These are phyloP conservation scores for Talaromyces rugulosus DNA, from an alignment of 2,329 filamentous ascomycete species.

Conservation along the genomic window DNA sequence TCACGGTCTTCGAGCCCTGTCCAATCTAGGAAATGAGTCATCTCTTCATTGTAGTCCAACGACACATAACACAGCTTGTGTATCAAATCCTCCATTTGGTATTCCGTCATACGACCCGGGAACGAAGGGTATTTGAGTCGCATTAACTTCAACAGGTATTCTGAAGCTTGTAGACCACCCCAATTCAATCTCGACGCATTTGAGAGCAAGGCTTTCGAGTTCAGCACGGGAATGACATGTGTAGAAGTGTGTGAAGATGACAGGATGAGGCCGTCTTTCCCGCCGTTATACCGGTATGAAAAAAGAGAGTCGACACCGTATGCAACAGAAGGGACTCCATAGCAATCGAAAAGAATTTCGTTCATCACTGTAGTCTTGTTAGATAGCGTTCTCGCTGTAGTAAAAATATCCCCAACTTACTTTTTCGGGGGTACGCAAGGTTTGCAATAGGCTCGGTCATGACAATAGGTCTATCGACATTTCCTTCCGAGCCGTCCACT, in stretches of 20 bases:
- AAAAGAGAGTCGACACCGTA: slow-evolving; percentile 97
- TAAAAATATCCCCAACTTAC: slow-evolving; percentile 48
- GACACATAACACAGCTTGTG: slow-evolving; percentile 88
- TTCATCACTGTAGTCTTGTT: slow-evolving; percentile 68
- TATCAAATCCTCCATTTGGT: slow-evolving; percentile 83
- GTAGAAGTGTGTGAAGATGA: slow-evolving; percentile 92
- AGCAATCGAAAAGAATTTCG: slow-evolving; percentile 95
- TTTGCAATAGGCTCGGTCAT: slow-evolving; percentile 97
- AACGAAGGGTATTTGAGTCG: slow-evolving; percentile 89
- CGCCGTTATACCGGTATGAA: slow-evolving; percentile 88
- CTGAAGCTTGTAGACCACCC: slow-evolving; percentile 85
- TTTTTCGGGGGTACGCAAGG: slow-evolving; percentile 79
- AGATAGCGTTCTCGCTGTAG: background rate
- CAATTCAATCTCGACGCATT: slow-evolving; percentile 90
- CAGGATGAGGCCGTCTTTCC: slow-evolving; percentile 79
- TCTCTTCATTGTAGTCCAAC: slow-evolving; percentile 73
- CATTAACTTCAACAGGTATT: slow-evolving; percentile 87
- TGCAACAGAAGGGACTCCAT: slow-evolving; percentile 80
- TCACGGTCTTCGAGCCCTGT: slow-evolving; percentile 86
- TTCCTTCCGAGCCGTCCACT: slow-evolving; percentile 67
- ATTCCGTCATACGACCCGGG: slow-evolving; percentile 76
- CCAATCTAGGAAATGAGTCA: slow-evolving; percentile 79
- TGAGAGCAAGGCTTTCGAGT: slow-evolving; percentile 75
- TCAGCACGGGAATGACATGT: slow-evolving; percentile 88
- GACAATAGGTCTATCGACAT: slow-evolving; percentile 79